Evolutionary conservation across 2,329 filamentous ascomycete genomes (phyloP), one percentile per base, ranked within the genome.

Genomic region (Colletotrichum siamense): DNA sequence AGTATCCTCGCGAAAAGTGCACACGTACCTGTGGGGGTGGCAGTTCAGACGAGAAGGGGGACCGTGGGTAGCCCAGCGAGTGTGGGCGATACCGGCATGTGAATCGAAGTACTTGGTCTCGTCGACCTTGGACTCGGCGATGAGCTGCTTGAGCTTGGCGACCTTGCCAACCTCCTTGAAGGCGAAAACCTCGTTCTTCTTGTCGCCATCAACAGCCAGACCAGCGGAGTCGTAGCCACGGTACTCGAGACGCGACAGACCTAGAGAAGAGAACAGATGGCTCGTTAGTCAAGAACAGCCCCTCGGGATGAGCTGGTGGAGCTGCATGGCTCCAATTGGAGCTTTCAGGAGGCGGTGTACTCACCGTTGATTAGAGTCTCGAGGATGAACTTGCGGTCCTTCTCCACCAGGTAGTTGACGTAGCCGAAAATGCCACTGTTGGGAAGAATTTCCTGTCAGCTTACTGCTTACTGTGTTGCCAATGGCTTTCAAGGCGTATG

Each of bases 161-260:
- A 99, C 97, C 93, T 99, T 99, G 90, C 97, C 97, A 78, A 99
- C 97, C 90, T 99, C 97, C 91, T 99, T 99, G 92, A 96, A 99
- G 78, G 97, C 96, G 80, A 95, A 92, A 80, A 99, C 96, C 89
- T 99, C 95, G 83, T 98, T 98, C 91, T 97, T 98, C 93, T 98
- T 99, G 91, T 99, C 95, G 79, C 97, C 97, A 85, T 99, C 97
- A 82, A 99, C 89, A 80, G 96, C 96, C 79, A 99, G 91, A 89
- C 97, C 97, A 78, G 97, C 96, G 79, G 97, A 99, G 87, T 99
- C 97, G 87, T 99, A 99, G 81, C 97, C 97, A 87, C 97, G 95
- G 90, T 99, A 99, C 89, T 99, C 97, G 82, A 99, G 94, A 85
- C 97, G 94, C 77, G 95, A 94, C 77, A 99, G 94, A 84, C 96